These are phyloP conservation scores for Cystobasidium pallidum DNA, from an alignment of 1,284 basidiomycete species.

Conservation along the genomic window DNA sequence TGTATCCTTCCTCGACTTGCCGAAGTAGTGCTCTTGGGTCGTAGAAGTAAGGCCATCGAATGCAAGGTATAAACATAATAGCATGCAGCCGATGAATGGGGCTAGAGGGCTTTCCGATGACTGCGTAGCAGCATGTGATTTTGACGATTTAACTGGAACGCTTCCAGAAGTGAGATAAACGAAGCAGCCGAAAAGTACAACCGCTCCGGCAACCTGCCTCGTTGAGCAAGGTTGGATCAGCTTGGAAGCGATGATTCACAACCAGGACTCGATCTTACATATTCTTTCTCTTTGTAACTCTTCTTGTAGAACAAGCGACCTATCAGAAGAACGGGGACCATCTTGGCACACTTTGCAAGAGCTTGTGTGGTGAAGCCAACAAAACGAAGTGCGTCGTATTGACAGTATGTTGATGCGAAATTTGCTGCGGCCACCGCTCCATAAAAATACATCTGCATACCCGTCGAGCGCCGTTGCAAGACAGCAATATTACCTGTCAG, in stretches of 20 bases:
- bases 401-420: conserved; percentile 50
- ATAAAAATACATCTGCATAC: conserved; percentile 41
- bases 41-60: conserved; percentile 53
- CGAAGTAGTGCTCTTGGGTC: conserved; percentile 52
- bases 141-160: conserved; percentile 16
- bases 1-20: conserved; percentile 46
- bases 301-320: conserved; percentile 50
- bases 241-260: no score
- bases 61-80: conserved; percentile 49
- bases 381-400: conserved; percentile 51
- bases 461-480: neutral
- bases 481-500: neutral
- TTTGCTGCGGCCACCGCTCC: conserved; percentile 48
- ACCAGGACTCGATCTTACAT: conserved; percentile 7
- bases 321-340: conserved; percentile 52
- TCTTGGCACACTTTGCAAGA: conserved; percentile 48
- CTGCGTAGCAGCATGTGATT: conserved; percentile 42
- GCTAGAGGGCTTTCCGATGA: neutral
- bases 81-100: conserved; percentile 21
- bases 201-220: conserved; percentile 48
- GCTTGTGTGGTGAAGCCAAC: conserved; percentile 47
- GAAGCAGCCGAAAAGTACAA: conserved; percentile 50
- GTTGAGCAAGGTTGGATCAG: neutral
- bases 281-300: conserved; percentile 48
- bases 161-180: conserved; percentile 51